Base-by-base conservation (phyloP, 202 grass and related monocot genomes). In the Setaria italica region DNA sequence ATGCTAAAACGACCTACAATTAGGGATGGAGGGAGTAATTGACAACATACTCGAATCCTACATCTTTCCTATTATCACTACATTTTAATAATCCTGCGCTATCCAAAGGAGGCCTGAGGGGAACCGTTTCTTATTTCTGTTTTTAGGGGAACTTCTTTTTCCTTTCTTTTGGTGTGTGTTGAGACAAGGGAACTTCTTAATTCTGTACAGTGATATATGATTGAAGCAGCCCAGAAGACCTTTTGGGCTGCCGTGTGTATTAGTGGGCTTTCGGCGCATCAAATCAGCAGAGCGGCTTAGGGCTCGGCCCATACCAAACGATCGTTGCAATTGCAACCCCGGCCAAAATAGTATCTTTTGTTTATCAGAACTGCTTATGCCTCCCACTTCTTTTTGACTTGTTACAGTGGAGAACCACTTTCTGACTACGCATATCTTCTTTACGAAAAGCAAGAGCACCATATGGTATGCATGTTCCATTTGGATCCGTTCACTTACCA, bases 401-500 rank as follows among this genome's bases (percentile, higher is more conserved):
- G 74, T 67, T 90, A 75, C 84, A 74, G 79, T 83, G 53, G 80
- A 68, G 3, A 69, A 9, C 46, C 56, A 71, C 89, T 85, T 91
- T 81, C 56, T 66, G 76, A 87, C 77, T 81, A 68, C 57, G 25
- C 76, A 13, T 84, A 64, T 80, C 76, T 87, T 80, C 76, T 87
- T 90, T 81, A 48, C 62, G 39, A 33, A 88, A 91, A 91, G 85
- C 41, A 84, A 84, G 37, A 81, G 57, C 85, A 85, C 70, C 54
- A 79, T 25, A 25, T 20, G 66, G 34, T 19, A 58, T 58, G 34
- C 64, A 25, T 80, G 70, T 50, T 60, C 48, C 35, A 11, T 86
- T 16, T 85, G 62, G 59, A 56, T 65, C 86, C 80, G 46, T 72
- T 62, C 62, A 49, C 43, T 45, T 70, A 39, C 17, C 43, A 35